Conservation (phyloP, 352 stramenopile genomes). For the Phytophthora sansomeana region DNA sequence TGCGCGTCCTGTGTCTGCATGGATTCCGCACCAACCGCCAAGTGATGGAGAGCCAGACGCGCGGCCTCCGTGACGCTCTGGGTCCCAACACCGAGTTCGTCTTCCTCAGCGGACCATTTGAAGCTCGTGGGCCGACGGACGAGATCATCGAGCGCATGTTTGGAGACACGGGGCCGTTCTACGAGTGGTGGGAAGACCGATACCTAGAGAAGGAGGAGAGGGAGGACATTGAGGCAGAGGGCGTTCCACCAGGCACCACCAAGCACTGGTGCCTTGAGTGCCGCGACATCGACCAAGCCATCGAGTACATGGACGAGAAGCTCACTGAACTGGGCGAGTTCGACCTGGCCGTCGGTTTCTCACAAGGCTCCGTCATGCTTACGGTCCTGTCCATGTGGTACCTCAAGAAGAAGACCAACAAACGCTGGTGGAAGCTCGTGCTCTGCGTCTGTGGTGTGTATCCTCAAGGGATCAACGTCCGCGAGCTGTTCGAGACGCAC, state of each 20-base stretch:
- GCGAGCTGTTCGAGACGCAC: constrained; percentile 51
- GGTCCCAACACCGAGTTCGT: constrained; percentile 71
- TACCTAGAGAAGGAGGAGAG: constrained; percentile 55
- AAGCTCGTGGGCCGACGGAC: no score
- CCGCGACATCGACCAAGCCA: constrained; percentile 48
- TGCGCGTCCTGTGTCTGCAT: constrained; percentile 80
- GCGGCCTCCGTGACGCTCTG: constrained; percentile 60
- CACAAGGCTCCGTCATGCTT: constrained; percentile 74
- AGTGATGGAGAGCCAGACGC: constrained; percentile 78
- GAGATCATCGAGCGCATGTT: constrained; percentile 63
- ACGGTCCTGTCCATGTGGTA: constrained; percentile 73
- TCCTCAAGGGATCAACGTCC: constrained; percentile 45
- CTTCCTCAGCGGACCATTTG: constrained; percentile 68
- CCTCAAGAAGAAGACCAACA: constrained; percentile 45
- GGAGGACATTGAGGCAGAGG: constrained; percentile 43
- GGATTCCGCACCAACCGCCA: constrained; percentile 76
- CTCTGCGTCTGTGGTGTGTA: constrained; percentile 58
- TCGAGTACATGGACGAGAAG: no score
- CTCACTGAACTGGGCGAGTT: constrained; percentile 74
- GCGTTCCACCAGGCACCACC: constrained; percentile 28
- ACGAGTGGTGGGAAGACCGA: constrained; percentile 73
- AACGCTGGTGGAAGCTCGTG: constrained; percentile 61
- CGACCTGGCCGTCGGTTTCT: constrained; percentile 83
- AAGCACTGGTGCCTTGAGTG: constrained; percentile 45
- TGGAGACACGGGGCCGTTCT: constrained; percentile 68